Percentiles rank a stretch among this genome's conserved stretches.
Conservation (phyloP, 805 yeast species). For the Yarrowia yakushimensis region DNA sequence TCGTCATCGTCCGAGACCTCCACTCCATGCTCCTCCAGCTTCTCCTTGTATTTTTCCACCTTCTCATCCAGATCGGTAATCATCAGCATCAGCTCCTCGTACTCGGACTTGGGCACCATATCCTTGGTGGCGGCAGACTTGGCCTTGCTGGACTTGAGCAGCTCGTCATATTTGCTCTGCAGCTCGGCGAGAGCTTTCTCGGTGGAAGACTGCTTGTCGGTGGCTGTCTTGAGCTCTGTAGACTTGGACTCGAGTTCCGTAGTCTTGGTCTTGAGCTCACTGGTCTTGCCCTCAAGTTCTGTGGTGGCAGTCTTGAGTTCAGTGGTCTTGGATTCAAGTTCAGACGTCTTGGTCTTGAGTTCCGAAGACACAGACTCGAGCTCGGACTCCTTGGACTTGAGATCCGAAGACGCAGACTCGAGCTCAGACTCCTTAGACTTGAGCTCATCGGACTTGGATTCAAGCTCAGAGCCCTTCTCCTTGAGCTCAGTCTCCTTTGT, state of each 20-base stretch:
- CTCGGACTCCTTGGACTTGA: not conserved
- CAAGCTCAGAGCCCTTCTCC: not conserved
- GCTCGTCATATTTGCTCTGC: not conserved
- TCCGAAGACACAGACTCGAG: no score
- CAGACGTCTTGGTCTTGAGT: no score
- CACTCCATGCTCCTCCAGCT: conserved; percentile 51
- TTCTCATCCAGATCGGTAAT: conserved; percentile 75
- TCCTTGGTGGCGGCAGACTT: conserved; percentile 30
- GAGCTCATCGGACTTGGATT: not conserved
- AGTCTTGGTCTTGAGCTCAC: not conserved
- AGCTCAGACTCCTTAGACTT: not conserved
- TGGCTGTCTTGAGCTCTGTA: not conserved
- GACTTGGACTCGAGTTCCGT: conserved; percentile 5
- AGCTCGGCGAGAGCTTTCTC: not conserved
- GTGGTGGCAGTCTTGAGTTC: not conserved
- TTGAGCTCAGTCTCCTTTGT: not conserved
- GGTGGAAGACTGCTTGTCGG: not conserved
- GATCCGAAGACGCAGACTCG: not conserved
- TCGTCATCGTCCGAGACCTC: conserved; percentile 71
- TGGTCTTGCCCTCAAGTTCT: not conserved
- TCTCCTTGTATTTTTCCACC: conserved; percentile 53
- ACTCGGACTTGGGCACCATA: conserved; percentile 49
- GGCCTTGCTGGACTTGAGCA: not conserved
- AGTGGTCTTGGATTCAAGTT: not conserved
- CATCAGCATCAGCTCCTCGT: conserved; percentile 73